Base-by-base conservation (phyloP, 2,329 filamentous ascomycete genomes). In the Rhexocercosporidium sp. region DNA sequence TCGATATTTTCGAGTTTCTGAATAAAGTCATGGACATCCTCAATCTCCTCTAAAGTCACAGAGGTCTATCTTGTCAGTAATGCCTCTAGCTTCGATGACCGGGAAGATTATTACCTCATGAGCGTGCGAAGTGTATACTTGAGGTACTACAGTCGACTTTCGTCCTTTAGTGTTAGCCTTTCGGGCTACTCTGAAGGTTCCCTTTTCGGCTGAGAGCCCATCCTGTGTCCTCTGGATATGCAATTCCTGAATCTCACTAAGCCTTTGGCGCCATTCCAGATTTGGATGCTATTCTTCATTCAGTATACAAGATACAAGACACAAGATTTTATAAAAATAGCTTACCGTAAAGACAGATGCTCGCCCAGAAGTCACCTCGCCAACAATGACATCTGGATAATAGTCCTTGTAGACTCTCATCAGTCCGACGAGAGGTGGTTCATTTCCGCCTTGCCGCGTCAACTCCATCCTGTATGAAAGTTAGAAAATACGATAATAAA, bases 331-430 rank as follows among this genome's bases (percentile, higher is more conserved):
- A 29, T 14, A 20, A 39, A 16, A 46, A 27, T 44, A 20, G 22
- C 72, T 41, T 76, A 86, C 85, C 78, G 87, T 89, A 77, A 90
- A 90, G 0, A 87, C 83, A 3, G 86, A 85, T 0, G 88, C 87
- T 67, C 85, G 85, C 44, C 87, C 87, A 62, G 83, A 82, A 34
- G 88, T 85, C 3, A 86, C 82, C 70, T 91, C 90, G 25, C 90
- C 92, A 16, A 95, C 86, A 67, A 96, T 92, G 64, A 96, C 92
- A 77, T 97, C 93, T 0, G 93, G 93, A 74, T 95, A 96, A 78
- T 95, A 96, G 77, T 95, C 93, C 76, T 96, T 96, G 81, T 90
- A 96, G n/a, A 95, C 88, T 64, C 91, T 87, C 59, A 96, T 81
- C 20, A 97, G 82, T 3, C 92, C 92, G 44, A 91, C 84, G 41